phyloP scores from a whole-genome alignment of 148 eudicot genomes.

The Amaranthus cruentus region DNA sequence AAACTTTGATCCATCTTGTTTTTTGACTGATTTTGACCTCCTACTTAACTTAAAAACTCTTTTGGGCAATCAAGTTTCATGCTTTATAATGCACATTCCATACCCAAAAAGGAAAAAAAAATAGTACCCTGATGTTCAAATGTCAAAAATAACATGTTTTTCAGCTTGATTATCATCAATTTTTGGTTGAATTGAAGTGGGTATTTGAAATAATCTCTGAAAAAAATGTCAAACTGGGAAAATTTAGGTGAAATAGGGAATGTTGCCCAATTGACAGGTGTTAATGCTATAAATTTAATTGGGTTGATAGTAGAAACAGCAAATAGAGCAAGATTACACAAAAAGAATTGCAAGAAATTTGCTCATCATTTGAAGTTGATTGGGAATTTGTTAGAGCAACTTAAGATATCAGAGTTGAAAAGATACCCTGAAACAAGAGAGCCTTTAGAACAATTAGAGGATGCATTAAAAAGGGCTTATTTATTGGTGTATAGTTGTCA shows the following conservation, averaged over 20 bases:
- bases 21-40: neutral
- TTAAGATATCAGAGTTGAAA: slow-evolving; percentile 35
- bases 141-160: neutral
- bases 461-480: slow-evolving; percentile 37
- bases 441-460: slow-evolving; percentile 40
- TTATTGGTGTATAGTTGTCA: slow-evolving; percentile 34
- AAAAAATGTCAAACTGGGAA: slow-evolving; percentile 17
- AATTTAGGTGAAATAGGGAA: slow-evolving; percentile 24
- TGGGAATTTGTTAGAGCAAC: slow-evolving; percentile 41
- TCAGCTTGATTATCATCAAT: neutral
- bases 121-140: neutral
- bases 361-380: slow-evolving; percentile 39
- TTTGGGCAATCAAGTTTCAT: neutral
- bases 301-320: slow-evolving; percentile 34
- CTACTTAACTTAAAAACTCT: neutral
- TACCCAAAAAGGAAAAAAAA: neutral
- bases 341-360: slow-evolving; percentile 36
- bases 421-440: slow-evolving; percentile 39
- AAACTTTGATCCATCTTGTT: neutral
- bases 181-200: neutral
- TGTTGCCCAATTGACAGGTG: slow-evolving; percentile 29
- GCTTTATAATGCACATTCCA: neutral
- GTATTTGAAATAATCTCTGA: neutral
- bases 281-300: slow-evolving; percentile 31
- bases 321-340: slow-evolving; percentile 34